Conservation (phyloP, 352 stramenopile genomes). For the Globisporangium sylvaticum region DNA sequence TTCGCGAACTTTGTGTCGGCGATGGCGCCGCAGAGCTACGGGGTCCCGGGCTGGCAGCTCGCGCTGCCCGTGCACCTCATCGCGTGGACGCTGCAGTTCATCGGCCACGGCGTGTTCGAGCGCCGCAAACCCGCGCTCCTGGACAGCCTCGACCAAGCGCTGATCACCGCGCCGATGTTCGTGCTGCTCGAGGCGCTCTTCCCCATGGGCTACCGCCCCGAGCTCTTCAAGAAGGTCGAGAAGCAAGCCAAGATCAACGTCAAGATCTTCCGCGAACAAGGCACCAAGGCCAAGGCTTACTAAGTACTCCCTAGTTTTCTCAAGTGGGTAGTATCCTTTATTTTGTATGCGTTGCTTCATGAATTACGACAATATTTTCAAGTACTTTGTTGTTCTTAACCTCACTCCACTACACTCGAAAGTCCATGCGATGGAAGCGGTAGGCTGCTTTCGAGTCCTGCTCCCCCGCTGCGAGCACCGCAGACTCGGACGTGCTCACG, state of each 20-base stretch:
- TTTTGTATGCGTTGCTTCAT: background rate
- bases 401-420: background rate
- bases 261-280: conserved; percentile 37
- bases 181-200: conserved; percentile 82
- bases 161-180: conserved; percentile 84
- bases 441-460: background rate
- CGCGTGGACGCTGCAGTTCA: conserved; percentile 81
- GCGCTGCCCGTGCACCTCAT: conserved; percentile 50
- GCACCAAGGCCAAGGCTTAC: conserved; percentile 7
- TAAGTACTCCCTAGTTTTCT: background rate
- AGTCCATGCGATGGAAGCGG: conserved; percentile 11
- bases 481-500: conserved; percentile 3
- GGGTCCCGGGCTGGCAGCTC: conserved; percentile 44
- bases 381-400: background rate
- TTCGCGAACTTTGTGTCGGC: conserved; percentile 58
- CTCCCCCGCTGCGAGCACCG: conserved; percentile 5
- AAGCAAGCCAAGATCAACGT: conserved; percentile 65
- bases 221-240: conserved; percentile 59
- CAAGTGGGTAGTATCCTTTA: background rate
- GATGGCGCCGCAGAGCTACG: conserved; percentile 30
- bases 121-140: conserved; percentile 78
- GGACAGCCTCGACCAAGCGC: conserved; percentile 79
- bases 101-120: conserved; percentile 85
- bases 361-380: background rate
- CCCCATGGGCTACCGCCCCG: conserved; percentile 63